phyloP scores from a whole-genome alignment of 2,329 filamentous ascomycete genomes.

The Trichoderma lentiforme region DNA sequence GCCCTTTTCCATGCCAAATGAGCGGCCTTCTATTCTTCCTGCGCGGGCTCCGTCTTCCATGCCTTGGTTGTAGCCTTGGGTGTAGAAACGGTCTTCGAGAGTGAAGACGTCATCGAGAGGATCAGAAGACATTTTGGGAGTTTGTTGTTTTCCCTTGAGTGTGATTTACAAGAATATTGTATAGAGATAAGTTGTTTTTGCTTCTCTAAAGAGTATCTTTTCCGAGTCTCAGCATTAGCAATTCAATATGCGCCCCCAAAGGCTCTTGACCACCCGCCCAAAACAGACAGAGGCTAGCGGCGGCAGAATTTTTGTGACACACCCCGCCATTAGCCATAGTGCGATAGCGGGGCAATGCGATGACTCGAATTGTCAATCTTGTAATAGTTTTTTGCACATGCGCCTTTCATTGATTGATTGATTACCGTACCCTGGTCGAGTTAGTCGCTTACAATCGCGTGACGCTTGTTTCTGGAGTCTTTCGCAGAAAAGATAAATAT shows the following conservation, averaged over 20 bases:
- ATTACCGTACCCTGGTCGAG: not conserved
- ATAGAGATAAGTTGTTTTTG: not conserved
- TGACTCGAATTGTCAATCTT: conserved; percentile 12
- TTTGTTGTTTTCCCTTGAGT: not conserved
- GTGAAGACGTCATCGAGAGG: conserved; percentile 57
- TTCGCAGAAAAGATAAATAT: not conserved
- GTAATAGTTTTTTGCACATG: conserved; percentile 1
- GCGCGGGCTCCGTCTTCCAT: conserved; percentile 70
- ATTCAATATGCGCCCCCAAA: not conserved
- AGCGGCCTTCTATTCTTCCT: conserved; percentile 81
- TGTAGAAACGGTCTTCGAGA: conserved; percentile 70
- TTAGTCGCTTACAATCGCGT: not conserved
- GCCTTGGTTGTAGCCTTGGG: conserved; percentile 75
- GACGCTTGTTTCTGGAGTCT: not conserved
- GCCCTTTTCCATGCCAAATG: conserved; percentile 86
- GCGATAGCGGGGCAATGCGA: conserved; percentile 17
- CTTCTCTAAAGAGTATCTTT: not conserved
- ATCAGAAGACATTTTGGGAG: conserved; percentile 36
- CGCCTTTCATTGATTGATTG: conserved; percentile 13
- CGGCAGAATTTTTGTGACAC: conserved; percentile 17
- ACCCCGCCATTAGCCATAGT: conserved; percentile 15
- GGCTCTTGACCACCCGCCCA: conserved; percentile 5
- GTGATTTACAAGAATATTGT: not conserved
- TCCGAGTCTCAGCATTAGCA: not conserved
- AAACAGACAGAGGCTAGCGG: conserved; percentile 9